Percentiles rank a stretch among this genome's conserved stretches.
Evolutionary conservation across 805 yeast species (phyloP).

Genomic region (Saturnispora serradocipensis): DNA sequence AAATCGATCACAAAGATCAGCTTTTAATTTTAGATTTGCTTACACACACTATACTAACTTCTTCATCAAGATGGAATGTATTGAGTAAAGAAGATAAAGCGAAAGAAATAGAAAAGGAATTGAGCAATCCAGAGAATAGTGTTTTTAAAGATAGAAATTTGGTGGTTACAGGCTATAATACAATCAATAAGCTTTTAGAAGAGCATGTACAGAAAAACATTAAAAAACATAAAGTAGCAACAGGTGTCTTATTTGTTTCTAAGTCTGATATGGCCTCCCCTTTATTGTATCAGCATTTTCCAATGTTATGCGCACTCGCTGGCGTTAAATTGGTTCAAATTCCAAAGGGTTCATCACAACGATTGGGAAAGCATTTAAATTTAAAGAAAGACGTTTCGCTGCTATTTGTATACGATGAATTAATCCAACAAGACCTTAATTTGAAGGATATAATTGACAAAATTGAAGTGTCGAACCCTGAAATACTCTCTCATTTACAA

Average conservation of each 20-base stretch:
- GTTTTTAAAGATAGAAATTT: constrained; percentile 7
- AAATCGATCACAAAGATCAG: constrained; percentile 26
- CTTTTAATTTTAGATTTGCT: constrained; percentile 23
- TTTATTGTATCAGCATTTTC: constrained; percentile 48
- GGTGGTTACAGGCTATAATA: constrained; percentile 44
- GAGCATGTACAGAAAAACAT: constrained; percentile 28
- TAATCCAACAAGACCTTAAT: not conserved
- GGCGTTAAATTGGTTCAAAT: constrained; percentile 51
- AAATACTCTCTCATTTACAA: constrained; percentile 16
- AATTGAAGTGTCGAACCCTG: constrained; percentile 20
- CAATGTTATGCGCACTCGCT: constrained; percentile 43
- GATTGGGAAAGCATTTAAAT: constrained; percentile 14
- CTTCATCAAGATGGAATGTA: constrained; percentile 15
- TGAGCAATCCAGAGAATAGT: not conserved
- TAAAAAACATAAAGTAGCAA: constrained; percentile 6
- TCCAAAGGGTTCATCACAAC: constrained; percentile 36
- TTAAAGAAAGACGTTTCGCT: constrained; percentile 13
- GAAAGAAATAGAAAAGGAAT: constrained; percentile 19
- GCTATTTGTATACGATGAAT: not conserved
- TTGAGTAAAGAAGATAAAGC: constrained; percentile 20
- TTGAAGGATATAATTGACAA: not conserved
- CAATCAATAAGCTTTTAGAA: constrained; percentile 41
- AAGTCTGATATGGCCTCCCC: constrained; percentile 33
- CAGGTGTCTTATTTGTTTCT: constrained; percentile 46
- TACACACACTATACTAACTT: constrained; percentile 8